A percentile compares a stretch with the other conserved stretches of the same genome.
Conservation (phyloP, 2,329 filamentous ascomycete species). For the Hyphodiscus sp. region DNA sequence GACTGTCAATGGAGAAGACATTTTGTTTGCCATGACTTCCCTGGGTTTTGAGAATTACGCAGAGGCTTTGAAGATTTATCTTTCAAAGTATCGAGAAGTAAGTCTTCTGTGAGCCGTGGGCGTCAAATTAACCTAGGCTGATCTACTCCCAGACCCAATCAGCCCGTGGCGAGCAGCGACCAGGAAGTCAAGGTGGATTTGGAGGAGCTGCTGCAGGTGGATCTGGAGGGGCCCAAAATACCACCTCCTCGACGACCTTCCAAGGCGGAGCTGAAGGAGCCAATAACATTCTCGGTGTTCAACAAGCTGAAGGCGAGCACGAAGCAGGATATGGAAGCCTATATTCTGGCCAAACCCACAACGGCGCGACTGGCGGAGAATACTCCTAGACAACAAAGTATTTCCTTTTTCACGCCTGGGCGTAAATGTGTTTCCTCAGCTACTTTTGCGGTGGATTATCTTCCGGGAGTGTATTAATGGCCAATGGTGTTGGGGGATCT, state of each 20-base stretch:
- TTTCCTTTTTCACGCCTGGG: slow-evolving; percentile 12
- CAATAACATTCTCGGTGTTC: slow-evolving; percentile 30
- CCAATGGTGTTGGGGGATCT: slow-evolving; percentile 19
- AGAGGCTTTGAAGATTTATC: slow-evolving; percentile 95
- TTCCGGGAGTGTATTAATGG: slow-evolving; percentile 26
- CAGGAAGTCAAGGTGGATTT: slow-evolving; percentile 46
- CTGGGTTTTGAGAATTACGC: slow-evolving; percentile 98
- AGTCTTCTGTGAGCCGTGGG: slow-evolving; percentile 34
- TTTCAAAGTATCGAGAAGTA: slow-evolving; percentile 97
- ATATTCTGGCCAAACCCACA: slow-evolving; percentile 47
- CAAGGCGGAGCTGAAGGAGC: slow-evolving; percentile 25
- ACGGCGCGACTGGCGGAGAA: slow-evolving; percentile 39
- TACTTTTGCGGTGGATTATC: slow-evolving; percentile 9
- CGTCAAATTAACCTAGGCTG: slow-evolving; percentile 2
- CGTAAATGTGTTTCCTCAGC: slow-evolving; percentile 16
- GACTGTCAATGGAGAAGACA: slow-evolving; percentile 98
- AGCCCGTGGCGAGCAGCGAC: slow-evolving; percentile 55
- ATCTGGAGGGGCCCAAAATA: slow-evolving; percentile 30
- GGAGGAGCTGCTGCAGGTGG: slow-evolving; percentile 37
- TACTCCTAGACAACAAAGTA: slow-evolving; percentile 17
- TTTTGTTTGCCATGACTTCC: slow-evolving; percentile 97
- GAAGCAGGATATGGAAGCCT: slow-evolving; percentile 34
- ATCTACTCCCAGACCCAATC: slow-evolving; percentile 62
- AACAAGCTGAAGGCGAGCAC: slow-evolving; percentile 29
- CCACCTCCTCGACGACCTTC: slow-evolving; percentile 25